Evolutionary conservation across 208 protist species (phyloP).

Genomic region (Wallacemonas sp.): DNA sequence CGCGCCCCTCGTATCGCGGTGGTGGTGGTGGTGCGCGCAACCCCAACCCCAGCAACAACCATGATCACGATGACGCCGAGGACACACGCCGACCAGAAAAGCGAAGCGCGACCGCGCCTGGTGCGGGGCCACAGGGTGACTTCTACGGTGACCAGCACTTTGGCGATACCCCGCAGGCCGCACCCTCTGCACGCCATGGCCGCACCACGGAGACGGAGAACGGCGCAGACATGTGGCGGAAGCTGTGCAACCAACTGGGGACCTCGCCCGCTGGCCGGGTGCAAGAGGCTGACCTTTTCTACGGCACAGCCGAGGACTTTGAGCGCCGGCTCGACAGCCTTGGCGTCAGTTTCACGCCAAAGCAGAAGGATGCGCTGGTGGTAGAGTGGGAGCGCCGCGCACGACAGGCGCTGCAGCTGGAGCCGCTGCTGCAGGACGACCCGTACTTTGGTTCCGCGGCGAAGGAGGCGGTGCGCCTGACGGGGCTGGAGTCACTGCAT

Average conservation of each 20-base stretch:
- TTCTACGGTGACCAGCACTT: background rate
- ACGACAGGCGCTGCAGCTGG: slow-evolving; percentile 38
- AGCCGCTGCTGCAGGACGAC: slow-evolving; percentile 35
- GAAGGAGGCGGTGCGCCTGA: slow-evolving; percentile 45
- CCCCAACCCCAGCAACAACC: background rate
- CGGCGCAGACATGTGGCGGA: slow-evolving; percentile 1
- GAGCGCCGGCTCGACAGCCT: slow-evolving; percentile 28
- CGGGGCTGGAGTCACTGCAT: slow-evolving; percentile 52
- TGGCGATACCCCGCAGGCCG: background rate
- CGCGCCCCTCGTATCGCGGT: too few species aligned
- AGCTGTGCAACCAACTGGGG: background rate
- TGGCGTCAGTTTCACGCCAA: slow-evolving; percentile 18
- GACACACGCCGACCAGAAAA: background rate
- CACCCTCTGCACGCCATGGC: background rate
- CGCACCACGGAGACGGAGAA: background rate
- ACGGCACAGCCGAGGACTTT: slow-evolving; percentile 41
- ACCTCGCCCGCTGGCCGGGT: slow-evolving; percentile 6
- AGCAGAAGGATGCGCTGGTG: slow-evolving; percentile 41
- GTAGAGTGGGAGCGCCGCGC: slow-evolving; percentile 55
- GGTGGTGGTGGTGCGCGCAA: background rate
- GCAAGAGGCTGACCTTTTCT: slow-evolving; percentile 49
- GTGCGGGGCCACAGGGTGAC: background rate
- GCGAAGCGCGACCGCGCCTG: slow-evolving; percentile 10
- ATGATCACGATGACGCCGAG: background rate
- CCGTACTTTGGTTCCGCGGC: slow-evolving; percentile 50